Evolutionary conservation across 495 filamentous ascomycete species (phyloP), one percentile per base, ranked within the genome.

Genomic region (Neurospora cerealis): DNA sequence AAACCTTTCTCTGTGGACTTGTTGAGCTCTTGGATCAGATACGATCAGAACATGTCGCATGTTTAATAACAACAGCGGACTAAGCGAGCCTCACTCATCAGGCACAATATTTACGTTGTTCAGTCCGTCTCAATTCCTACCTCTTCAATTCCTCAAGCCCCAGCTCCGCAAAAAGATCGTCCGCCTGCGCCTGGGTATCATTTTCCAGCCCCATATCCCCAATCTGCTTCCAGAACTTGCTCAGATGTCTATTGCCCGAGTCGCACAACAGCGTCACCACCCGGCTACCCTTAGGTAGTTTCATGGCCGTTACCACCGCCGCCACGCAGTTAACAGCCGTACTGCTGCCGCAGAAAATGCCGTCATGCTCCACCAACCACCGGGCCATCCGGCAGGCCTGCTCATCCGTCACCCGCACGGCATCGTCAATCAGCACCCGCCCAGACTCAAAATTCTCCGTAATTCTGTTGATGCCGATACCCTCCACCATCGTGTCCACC

Each of bases 301-400:
- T 85, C 79, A 91, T 84, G 28, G 95, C 96, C 9, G 91, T 90
- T 73, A 91, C 88, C 13, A 94, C 92, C 4, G 96, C 93, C 6
- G 94, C 96, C 72, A 98, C 92, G 78, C 94, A 98, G 79, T 99
- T 99, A 19, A 98, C 95, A 21, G 95, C 93, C 81, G 91, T 97
- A 79, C 93, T 97, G 77, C 94, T 97, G 10, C 96, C 96, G 40
- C 93, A 86, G 78, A 99, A 99, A 42, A 99, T 90, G 0, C 96
- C 96, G 80, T 99, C 96, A 77, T 94, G 93, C 86, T 98, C 95
- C 4, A 97, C 96, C 41, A 99, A 83, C 92, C 93, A 97, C 74
- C 93, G 85, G 19, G 95, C 96, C 96, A 99, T 98, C 44, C 88
- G 88, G 79, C 94, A 85, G 8, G 96, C 96, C 84, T 99, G 94